Evolutionary conservation across 1,139 yeast species (phyloP), one percentile per base, ranked within the genome.

Genomic region (Pichia sp.): DNA sequence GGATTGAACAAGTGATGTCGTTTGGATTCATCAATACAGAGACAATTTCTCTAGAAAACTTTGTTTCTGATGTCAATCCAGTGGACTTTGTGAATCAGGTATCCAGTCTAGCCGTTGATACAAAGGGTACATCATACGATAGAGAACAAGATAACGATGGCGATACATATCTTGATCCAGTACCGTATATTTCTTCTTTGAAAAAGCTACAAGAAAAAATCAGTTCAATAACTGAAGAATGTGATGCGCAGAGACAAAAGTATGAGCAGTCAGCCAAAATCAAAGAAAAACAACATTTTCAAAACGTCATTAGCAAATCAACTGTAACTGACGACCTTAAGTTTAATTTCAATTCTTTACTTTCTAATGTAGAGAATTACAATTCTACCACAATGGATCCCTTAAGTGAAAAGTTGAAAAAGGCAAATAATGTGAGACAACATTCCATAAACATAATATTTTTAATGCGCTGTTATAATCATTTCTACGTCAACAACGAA

Each of bases 141-240:
- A 16, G 23, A 16, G 23, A 16, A 16, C 23, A 16, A 1, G 46
- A 45, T 7, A 42, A 44, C 16, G 43, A 35, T 23, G 40, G 34
- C 9, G 37, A 39, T 11, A 40, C 75, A 44, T 75, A 75, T 59
- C 62, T 84, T 45, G 97, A 92, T 60, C 97, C 98, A 2, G 88
- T 86, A 55, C 98, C 98, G 2, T 90, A 86, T 60, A 92, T 92
- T 44, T 75, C 96, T 56, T 86, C 96, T 0, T 90, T 92, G 63
- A 97, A 90, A 62, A 79, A 92, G 2, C 87, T 94, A 1, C 67
- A 88, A 40, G 72, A 80, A 44, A 94, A 86, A 58, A 66, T 87
- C 51, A 77, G 80, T 55, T 71, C 71, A 42, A 64, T 88, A 40
- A 72, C 72, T 42, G 70, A 69, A 1, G 80, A 80, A 41, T 79